Conservation (phyloP, 2,329 filamentous ascomycete genomes). For the Dichotomopilus funicola region DNA sequence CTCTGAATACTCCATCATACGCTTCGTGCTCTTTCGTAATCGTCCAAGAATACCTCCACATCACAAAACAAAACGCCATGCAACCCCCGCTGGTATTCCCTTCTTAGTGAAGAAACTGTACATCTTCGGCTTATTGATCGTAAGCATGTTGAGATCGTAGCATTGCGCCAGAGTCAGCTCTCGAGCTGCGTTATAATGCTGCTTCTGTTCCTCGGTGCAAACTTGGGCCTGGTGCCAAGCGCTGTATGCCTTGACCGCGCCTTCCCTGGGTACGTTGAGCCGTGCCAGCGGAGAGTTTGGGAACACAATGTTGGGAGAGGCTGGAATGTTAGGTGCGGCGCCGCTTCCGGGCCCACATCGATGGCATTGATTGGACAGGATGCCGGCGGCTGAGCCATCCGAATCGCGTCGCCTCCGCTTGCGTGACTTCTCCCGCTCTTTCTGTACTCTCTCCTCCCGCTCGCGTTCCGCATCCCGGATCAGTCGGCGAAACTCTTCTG, state of each 20-base stretch:
- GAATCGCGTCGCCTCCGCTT: background rate
- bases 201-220: background rate
- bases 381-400: background rate
- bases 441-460: background rate
- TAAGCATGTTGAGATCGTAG: background rate
- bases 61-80: background rate
- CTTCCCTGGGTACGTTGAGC: background rate
- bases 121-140: background rate
- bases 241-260: background rate
- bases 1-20: background rate
- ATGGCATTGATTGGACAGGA: background rate
- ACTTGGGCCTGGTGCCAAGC: background rate
- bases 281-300: background rate
- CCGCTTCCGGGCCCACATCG: background rate
- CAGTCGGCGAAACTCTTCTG: background rate
- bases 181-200: background rate
- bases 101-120: background rate
- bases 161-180: background rate
- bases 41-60: background rate
- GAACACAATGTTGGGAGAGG: background rate
- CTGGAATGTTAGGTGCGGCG: background rate
- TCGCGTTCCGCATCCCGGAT: background rate
- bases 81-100: background rate
- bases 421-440: background rate
- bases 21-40: background rate